Evolutionary conservation across 179 eudicot species (phyloP), one percentile per base, ranked within the genome.

Genomic region (Patellifolia procumbens): DNA sequence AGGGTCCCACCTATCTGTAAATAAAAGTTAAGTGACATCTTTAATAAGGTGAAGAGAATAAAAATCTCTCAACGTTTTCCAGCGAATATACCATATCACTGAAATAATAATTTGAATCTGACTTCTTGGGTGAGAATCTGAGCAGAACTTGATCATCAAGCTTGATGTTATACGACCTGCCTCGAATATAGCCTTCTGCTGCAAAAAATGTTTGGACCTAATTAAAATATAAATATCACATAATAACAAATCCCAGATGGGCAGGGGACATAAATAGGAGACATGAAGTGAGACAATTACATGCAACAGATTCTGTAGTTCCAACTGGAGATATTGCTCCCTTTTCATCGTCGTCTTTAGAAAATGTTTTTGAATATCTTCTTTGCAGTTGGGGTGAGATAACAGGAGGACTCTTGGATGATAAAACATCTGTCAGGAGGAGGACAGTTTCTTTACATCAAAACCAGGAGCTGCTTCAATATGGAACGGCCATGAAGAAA

Each of bases 1-100:
- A 96, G 97, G 71, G 98, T 93, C 67, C 98, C 98, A 76, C 99
- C 99, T 73, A 96, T 91, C 99, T 96, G 93, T 85, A 72, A 61
- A 46, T 48, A 79, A 76, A 79, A 73, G 61, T 80, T 81, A 56
- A 73, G 49, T 51, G 17, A 29, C 61, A 68, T 24, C 45, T 67
- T 60, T 70, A 39, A 62, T n/a, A 9, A 76, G 26, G 59, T 45
- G 56, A 31, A 55, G 59, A 64, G 3, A 32, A 42, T 58, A 64
- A 34, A 63, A 42, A 52, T 39, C 39, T 65, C 37, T 58, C 56
- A 28, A 63, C 5, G 20, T 32, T 68, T 55, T n/a, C 43, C 52
- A 68, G 20, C 9, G 39, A 60, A 74, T 73, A 76, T 90, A 96
- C 99, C 99, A 80, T 87, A 74, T 96, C 98, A 84, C 98, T 86